Evolutionary conservation across 1,284 basidiomycete genomes (phyloP).

Genomic region (Naganishia sp.): DNA sequence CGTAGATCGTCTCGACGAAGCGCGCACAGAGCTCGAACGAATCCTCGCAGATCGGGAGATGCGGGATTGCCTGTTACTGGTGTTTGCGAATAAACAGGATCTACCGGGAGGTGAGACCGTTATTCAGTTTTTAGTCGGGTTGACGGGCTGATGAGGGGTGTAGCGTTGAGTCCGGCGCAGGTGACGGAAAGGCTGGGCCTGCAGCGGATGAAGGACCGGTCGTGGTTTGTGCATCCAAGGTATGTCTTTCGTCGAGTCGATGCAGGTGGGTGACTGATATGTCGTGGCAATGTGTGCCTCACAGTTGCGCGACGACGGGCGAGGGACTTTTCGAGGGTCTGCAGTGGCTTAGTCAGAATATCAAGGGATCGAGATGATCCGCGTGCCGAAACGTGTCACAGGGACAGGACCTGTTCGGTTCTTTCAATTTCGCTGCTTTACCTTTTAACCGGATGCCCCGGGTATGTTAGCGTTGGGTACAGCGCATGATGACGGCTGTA

Average conservation of each 20-base stretch:
- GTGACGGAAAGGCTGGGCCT: conserved; percentile 96
- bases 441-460: background rate
- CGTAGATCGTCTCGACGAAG: conserved; percentile 92
- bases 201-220: conserved; percentile 92
- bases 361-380: conserved; percentile 62
- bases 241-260: conserved; percentile 53
- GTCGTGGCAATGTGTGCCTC: background rate
- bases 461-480: background rate
- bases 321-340: conserved; percentile 94
- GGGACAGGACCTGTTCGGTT: background rate
- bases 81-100: conserved; percentile 99
- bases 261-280: background rate
- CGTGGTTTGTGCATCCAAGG: conserved; percentile 99
- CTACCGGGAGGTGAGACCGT: conserved; percentile 80
- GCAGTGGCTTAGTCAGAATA: conserved; percentile 94
- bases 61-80: conserved; percentile 93
- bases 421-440: conserved; percentile 11
- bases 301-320: conserved; percentile 89
- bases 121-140: background rate
- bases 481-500: background rate
- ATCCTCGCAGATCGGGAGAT: conserved; percentile 98
- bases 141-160: too few species aligned
- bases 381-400: background rate
- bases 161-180: conserved; percentile 99
- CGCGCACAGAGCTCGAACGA: conserved; percentile 90